Conservation (phyloP, 371 early-diverging fungal genomes). For the Catenaria anguillulae region DNA sequence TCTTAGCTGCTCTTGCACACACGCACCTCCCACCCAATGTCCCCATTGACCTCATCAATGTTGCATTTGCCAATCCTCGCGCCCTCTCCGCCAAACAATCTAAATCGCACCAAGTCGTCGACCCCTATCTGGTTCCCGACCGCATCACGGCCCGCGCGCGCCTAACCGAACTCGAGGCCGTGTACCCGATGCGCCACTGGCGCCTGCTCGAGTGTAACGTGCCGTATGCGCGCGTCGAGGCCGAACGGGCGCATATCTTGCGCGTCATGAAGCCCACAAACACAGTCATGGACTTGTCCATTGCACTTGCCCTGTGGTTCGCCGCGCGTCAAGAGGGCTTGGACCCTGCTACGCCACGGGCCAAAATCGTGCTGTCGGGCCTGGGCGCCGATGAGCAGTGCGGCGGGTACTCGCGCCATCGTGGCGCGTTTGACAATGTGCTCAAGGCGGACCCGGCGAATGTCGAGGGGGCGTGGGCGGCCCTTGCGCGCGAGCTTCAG, state of each 20-base stretch:
- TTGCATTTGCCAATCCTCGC: conserved; percentile 88
- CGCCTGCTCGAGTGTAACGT: conserved; percentile 80
- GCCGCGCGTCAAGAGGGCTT: conserved; percentile 55
- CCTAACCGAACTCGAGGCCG: conserved; percentile 40
- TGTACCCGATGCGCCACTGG: conserved; percentile 55
- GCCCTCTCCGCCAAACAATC: conserved; percentile 23
- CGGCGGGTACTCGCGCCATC: conserved; percentile 82
- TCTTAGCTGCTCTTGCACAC: conserved; percentile 65
- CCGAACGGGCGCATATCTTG: conserved; percentile 38
- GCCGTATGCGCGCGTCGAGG: conserved; percentile 51
- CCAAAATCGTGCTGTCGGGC: conserved; percentile 69
- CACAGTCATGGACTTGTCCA: conserved; percentile 81
- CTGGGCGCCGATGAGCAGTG: conserved; percentile 94
- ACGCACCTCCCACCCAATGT: conserved; percentile 45
- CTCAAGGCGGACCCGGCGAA: not conserved
- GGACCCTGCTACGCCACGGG: too few relatives aligned
- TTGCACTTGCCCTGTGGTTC: conserved; percentile 94
- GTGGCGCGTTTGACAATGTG: conserved; percentile 40
- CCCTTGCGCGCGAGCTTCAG: conserved; percentile 56
- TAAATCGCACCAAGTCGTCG: conserved; percentile 3
- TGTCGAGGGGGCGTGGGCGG: conserved; percentile 45
- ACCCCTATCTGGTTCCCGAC: conserved; percentile 72
- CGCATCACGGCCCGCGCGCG: conserved; percentile 59
- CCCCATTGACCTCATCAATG: conserved; percentile 84
- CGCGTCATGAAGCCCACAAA: conserved; percentile 62